These are phyloP conservation scores for Suhomyces prunicola DNA, from an alignment of 805 yeast genomes.

Conservation along the genomic window DNA sequence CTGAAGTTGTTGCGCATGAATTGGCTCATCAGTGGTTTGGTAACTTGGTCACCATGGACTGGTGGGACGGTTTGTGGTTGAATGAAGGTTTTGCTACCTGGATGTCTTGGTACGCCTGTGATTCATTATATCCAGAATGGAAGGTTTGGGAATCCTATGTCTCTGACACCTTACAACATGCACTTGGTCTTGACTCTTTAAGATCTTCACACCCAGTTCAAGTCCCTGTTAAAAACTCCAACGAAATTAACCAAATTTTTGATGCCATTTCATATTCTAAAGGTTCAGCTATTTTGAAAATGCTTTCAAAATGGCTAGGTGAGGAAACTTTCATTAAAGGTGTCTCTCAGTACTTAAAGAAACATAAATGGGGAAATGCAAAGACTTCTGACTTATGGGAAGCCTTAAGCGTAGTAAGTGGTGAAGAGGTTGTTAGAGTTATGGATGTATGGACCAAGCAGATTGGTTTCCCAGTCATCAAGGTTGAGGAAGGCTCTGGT, in stretches of 20 bases:
- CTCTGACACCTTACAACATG: slow-evolving; percentile 70
- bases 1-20: slow-evolving; percentile 85
- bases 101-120: slow-evolving; percentile 86
- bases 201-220: slow-evolving; percentile 85
- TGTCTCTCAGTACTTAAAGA: slow-evolving; percentile 71
- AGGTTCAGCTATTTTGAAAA: slow-evolving; percentile 75
- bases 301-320: slow-evolving; percentile 78
- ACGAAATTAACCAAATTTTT: slow-evolving; percentile 79
- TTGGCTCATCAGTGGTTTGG: slow-evolving; percentile 94
- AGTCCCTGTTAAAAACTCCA: slow-evolving; percentile 75
- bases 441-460: slow-evolving; percentile 82
- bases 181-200: slow-evolving; percentile 70
- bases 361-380: slow-evolving; percentile 76
- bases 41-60: slow-evolving; percentile 85
- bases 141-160: slow-evolving; percentile 84
- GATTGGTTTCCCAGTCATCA: slow-evolving; percentile 72
- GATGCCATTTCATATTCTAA: slow-evolving; percentile 82
- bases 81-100: slow-evolving; percentile 90
- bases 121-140: slow-evolving; percentile 78
- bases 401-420: slow-evolving; percentile 65
- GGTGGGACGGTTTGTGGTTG: slow-evolving; percentile 90
- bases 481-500: slow-evolving; percentile 54
- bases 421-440: slow-evolving; percentile 65
- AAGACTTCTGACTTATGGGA: slow-evolving; percentile 75
- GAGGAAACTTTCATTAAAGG: slow-evolving; percentile 75